phyloP scores from a whole-genome alignment of 148 eudicot genomes.

The Rhododendron williamsianum region DNA sequence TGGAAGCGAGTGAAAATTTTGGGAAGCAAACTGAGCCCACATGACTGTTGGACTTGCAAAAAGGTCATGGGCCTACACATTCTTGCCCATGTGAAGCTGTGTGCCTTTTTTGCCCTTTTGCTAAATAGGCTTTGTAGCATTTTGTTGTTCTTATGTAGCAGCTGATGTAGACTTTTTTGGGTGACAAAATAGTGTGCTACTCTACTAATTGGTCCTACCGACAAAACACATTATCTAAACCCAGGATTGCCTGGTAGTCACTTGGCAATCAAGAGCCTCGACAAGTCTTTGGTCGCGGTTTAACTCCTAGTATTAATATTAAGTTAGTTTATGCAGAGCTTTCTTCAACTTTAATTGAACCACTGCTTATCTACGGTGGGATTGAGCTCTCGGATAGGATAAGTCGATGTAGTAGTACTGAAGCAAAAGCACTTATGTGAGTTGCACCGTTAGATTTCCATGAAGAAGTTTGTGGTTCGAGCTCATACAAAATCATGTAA shows the following conservation, averaged over 20 bases:
- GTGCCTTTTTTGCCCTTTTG: neutral
- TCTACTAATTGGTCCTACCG: neutral
- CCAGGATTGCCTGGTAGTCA: too few relatives aligned
- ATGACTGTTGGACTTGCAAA: neutral
- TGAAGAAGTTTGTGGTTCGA: neutral
- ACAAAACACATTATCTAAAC: neutral
- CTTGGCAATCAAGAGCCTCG: too few relatives aligned
- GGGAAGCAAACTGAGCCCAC: neutral
- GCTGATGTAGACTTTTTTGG: neutral
- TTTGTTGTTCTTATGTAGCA: neutral
- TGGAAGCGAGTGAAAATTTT: neutral
- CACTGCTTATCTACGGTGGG: too few relatives aligned
- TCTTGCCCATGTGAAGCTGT: slow-evolving; percentile 7
- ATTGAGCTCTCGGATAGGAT: too few relatives aligned
- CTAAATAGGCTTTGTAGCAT: neutral
- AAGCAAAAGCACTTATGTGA: neutral
- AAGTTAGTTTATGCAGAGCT: too few relatives aligned
- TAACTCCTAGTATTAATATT: too few relatives aligned
- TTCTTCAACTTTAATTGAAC: too few relatives aligned
- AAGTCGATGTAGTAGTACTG: neutral
- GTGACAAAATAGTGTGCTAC: neutral
- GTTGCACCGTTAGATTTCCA: neutral
- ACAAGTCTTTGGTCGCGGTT: too few relatives aligned
- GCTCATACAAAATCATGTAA: neutral
- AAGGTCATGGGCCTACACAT: neutral